Percentiles rank a stretch among this genome's conserved stretches.
These are phyloP conservation scores for Aspergillus awamori DNA, from an alignment of 2,329 filamentous ascomycete genomes.

Conservation along the genomic window DNA sequence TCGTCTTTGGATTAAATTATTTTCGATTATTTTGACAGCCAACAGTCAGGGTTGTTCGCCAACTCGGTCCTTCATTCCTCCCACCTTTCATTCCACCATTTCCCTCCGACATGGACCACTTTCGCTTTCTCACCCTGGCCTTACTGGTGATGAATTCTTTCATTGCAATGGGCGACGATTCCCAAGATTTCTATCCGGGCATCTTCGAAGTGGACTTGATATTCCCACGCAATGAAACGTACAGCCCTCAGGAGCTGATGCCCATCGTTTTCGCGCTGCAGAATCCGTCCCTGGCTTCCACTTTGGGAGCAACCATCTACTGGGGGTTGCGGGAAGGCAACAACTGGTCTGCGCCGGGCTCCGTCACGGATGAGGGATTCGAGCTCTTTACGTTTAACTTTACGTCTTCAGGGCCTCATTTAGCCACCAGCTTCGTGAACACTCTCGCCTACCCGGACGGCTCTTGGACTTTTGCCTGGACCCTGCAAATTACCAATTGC, in stretches of 20 bases:
- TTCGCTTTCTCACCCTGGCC: too few relatives aligned
- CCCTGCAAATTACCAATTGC: neutral
- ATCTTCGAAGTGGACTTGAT: conserved; percentile 13
- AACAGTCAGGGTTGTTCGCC: neutral
- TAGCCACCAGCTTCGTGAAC: neutral
- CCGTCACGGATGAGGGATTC: neutral
- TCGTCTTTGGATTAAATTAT: too few relatives aligned
- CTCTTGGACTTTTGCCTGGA: neutral
- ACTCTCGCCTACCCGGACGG: neutral
- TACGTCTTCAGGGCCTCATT: neutral
- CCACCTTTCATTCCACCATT: neutral
- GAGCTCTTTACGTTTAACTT: too few relatives aligned
- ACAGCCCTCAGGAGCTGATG: conserved; percentile 4
- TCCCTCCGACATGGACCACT: neutral
- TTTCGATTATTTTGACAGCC: too few relatives aligned
- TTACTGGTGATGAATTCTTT: too few relatives aligned
- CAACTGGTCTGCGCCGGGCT: neutral
- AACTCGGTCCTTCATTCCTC: neutral
- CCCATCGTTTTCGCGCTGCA: conserved; percentile 20
- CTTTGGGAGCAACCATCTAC: neutral
- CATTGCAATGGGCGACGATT: too few relatives aligned
- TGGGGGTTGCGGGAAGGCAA: neutral
- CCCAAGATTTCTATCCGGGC: accelerated
- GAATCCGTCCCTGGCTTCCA: conserved; percentile 3
- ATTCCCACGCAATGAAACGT: conserved; percentile 17